These are phyloP conservation scores for Candida verbasci DNA, from an alignment of 805 yeast species.

Conservation along the genomic window DNA sequence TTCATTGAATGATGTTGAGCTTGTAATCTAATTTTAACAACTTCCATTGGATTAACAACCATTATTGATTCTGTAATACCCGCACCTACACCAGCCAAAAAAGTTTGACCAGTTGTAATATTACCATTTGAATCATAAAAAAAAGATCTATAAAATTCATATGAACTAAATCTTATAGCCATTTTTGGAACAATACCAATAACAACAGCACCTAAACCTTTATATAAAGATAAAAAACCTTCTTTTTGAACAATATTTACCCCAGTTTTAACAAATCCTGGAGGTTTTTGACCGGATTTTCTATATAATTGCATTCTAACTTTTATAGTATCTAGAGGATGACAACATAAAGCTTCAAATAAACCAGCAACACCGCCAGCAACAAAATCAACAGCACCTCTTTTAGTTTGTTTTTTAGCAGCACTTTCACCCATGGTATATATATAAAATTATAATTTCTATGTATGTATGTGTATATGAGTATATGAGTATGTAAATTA, in stretches of 20 bases:
- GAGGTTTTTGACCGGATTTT: constrained; percentile 68
- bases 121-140: constrained; percentile 61
- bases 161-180: constrained; percentile 95
- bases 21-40: constrained; percentile 91
- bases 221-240: constrained; percentile 80
- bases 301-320: constrained; percentile 93
- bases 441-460: background rate
- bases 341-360: constrained; percentile 96
- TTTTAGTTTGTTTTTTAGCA: constrained; percentile 25
- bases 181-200: constrained; percentile 97
- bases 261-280: constrained; percentile 86
- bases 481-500: constrained; percentile 3
- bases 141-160: constrained; percentile 77
- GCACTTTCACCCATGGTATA: constrained; percentile 6
- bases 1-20: constrained; percentile 90
- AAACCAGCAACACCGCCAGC: constrained; percentile 98
- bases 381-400: constrained; percentile 57
- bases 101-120: constrained; percentile 70
- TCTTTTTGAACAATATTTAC: constrained; percentile 71
- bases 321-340: constrained; percentile 96
- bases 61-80: constrained; percentile 94
- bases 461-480: constrained; percentile 2
- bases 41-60: constrained; percentile 97
- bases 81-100: constrained; percentile 93
- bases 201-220: constrained; percentile 95